Base-by-base conservation (phyloP, 768 basidiomycete genomes). In the Gloeophyllum trabeum region DNA sequence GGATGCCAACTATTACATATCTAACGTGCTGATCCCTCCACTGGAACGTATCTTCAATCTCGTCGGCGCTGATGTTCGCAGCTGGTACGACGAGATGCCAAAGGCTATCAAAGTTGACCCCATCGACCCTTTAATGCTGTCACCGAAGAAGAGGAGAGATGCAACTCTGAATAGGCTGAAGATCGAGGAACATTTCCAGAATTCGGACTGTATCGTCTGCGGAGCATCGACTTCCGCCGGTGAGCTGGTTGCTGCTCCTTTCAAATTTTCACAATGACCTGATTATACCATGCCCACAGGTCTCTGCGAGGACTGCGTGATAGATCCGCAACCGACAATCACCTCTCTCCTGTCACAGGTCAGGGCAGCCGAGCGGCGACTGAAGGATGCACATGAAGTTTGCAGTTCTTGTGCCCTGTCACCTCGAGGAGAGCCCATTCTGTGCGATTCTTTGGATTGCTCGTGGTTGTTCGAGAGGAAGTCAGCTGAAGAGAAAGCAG, bases 1-100 rank as follows among this genome's bases (percentile, higher is more conserved):
- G n/a, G 93, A 99, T 51, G 81, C 80, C 4, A 57, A 69, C 7
- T 96, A 97, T 58, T 98, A 99, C 58, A 93, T 99, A 52, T 72
- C 75, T 0, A 69, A 75, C 35, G 79, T 92, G 13, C 69, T 98
- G 36, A 89, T 98, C 35, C 90, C 89, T 6, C 91, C 94, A 0
- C 57, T 99, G 48, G 84, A 87, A 45, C 75, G 96, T 36, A 75
- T 99, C 35, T 89, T 98, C 67, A 90, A 83, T 50, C 75, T 98
- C 19, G 69, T 93, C 24, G 93, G 94, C 13, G 90, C 83, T 6
- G 84, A 96, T 55, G 80, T 94, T 21, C 71, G 73, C 41, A 65
- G 69, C 34, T 98, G 94, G 94, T 97, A 78, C 54, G 70, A 81
- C 39, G 79, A 82, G 22, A 91, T 93, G 89, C 86, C 89, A 2